phyloP scores from a whole-genome alignment of 352 stramenopile genomes.

The Phytophthora podocarpi region DNA sequence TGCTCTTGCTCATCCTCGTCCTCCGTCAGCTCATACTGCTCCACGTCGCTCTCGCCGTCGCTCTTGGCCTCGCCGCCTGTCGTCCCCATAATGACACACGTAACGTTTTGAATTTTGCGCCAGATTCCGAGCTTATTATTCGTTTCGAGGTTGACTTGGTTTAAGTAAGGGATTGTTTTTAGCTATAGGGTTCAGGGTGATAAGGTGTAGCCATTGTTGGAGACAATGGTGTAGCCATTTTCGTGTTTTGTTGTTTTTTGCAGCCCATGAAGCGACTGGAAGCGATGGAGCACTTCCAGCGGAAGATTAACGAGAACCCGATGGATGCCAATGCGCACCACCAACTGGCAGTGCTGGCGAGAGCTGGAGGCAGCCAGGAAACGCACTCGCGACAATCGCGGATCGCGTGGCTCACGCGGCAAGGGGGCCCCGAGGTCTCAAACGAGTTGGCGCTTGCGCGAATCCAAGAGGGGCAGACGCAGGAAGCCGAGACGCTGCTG shows the following conservation, averaged over 20 bases:
- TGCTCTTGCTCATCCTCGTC: conserved; percentile 35
- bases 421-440: conserved; percentile 54
- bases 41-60: conserved; percentile 34
- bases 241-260: neutral
- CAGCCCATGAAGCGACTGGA: conserved; percentile 54
- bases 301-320: conserved; percentile 56
- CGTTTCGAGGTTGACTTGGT: conserved; percentile 1
- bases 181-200: neutral
- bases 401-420: conserved; percentile 67
- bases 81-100: conserved; percentile 13
- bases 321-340: conserved; percentile 64
- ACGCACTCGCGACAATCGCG: conserved; percentile 49
- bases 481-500: conserved; percentile 51
- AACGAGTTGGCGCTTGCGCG: conserved; percentile 69
- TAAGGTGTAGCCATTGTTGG: neutral
- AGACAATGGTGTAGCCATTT: conserved; percentile 12
- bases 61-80: conserved; percentile 35
- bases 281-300: conserved; percentile 68
- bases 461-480: conserved; percentile 43
- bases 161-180: conserved; percentile 10
- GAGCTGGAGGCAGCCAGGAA: conserved; percentile 48
- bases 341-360: conserved; percentile 61
- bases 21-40: conserved; percentile 36
- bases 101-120: conserved; percentile 13
- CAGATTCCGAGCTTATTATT: neutral